Percentiles rank a stretch among this genome's conserved stretches.
Conservation (phyloP, 1,139 yeast species). For the Diutina ranongensis region DNA sequence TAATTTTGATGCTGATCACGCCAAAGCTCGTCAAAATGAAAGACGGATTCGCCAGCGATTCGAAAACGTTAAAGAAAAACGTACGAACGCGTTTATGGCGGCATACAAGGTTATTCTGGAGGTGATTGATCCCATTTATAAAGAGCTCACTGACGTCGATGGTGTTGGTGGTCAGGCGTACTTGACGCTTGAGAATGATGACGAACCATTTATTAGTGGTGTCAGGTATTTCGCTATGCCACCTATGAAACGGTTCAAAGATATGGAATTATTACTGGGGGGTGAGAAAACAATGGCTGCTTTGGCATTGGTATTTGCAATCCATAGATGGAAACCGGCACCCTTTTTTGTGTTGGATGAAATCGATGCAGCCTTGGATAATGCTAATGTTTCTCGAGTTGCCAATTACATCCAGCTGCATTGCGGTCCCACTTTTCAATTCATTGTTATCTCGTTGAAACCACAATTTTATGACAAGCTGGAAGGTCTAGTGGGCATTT, state of each 20-base stretch:
- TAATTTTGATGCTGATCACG: conserved; percentile 56
- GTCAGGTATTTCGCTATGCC: conserved; percentile 93
- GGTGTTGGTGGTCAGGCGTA: conserved; percentile 91
- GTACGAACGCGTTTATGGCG: conserved; percentile 51
- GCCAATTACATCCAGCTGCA: conserved; percentile 74
- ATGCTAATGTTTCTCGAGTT: conserved; percentile 72
- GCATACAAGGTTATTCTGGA: conserved; percentile 71
- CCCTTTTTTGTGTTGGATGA: conserved; percentile 96
- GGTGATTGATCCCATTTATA: conserved; percentile 69
- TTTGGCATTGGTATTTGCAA: conserved; percentile 78
- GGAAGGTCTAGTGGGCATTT: conserved; percentile 87
- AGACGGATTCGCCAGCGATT: conserved; percentile 44
- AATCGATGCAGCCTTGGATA: conserved; percentile 94
- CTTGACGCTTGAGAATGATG: conserved; percentile 76
- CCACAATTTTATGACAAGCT: conserved; percentile 80
- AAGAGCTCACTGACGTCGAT: conserved; percentile 70
- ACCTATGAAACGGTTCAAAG: conserved; percentile 87
- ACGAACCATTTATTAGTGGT: conserved; percentile 78
- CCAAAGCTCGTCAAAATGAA: conserved; percentile 51
- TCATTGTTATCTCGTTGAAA: conserved; percentile 87
- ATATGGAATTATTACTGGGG: conserved; percentile 88
- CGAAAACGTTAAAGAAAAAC: conserved; percentile 43
- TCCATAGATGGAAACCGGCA: conserved; percentile 84
- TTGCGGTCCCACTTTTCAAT: conserved; percentile 75
- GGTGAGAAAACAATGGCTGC: conserved; percentile 98